Base-by-base conservation (phyloP, 2,329 filamentous ascomycete genomes). In the Diplocarpon mali region DNA sequence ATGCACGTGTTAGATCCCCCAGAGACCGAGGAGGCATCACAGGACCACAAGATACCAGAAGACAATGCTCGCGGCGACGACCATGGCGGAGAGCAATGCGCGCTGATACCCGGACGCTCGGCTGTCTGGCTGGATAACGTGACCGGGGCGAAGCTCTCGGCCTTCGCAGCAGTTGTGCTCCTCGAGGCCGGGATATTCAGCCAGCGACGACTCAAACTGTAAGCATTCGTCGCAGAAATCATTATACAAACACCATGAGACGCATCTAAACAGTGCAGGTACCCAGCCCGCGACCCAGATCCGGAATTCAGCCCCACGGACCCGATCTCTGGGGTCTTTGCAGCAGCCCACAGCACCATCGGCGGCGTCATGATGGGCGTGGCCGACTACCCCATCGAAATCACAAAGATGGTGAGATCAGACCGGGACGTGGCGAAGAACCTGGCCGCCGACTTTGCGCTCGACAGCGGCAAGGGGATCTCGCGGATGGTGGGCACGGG, bases 401-500 rank as follows among this genome's bases (percentile, higher is more conserved):
- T 53, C 12, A 28, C 46, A 6, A 48, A 50, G 35, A 47, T 51
- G 20, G 40, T 45, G 9, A 41, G 49, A 28, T 31, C 46, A 9
- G 42, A 51, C 11, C 35, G 38, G 17, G 47, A 52, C 11, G 39
- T 47, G 28, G 39, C 44, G n/a, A 41, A 36, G 5, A 38, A 34
- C 6, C 41, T 50, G 2, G 47, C 44, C 11, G 30, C 42, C 16
- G 44, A 47, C 12, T 53, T 54, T 12, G 50, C 50, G 0, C 32
- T 50, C 3, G 48, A 50, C 30, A 44, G 48, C 7, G 43, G 31
- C 1, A 54, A 53, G 34, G 57, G 58, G 9, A 40, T 57, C 3
- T 52, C 44, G 12, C 38, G 49, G 2, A 54, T 55, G 10, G 40
- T 59, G 1, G 53, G 51, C 3, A 52, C 55, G 4, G 47, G 48